phyloP scores from a whole-genome alignment of 176 grass and related monocot genomes.

The Oryza meridionalis region DNA sequence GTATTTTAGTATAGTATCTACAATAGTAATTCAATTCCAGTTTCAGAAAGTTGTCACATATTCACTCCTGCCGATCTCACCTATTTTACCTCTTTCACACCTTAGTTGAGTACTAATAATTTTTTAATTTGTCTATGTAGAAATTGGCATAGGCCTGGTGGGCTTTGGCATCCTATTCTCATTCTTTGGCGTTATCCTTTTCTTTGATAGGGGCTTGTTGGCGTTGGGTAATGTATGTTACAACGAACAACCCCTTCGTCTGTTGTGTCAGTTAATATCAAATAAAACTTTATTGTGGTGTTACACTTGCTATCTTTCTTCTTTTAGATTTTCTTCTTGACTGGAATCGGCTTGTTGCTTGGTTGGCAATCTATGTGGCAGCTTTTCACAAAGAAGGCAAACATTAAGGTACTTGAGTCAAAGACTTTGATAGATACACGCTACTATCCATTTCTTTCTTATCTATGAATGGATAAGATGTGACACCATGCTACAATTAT shows the following conservation, averaged over 20 bases:
- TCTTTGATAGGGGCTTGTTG: conserved; percentile 96
- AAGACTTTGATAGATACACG: conserved; percentile 21
- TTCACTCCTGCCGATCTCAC: conserved; percentile 18
- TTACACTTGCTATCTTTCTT: conserved; percentile 36
- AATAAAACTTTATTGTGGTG: conserved; percentile 16
- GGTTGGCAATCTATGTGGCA: conserved; percentile 82
- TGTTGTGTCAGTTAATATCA: conserved; percentile 26
- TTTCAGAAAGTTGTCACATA: conserved; percentile 26
- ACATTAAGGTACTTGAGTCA: conserved; percentile 74
- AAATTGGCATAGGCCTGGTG: conserved; percentile 88
- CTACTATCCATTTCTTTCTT: not conserved
- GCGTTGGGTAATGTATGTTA: conserved; percentile 98
- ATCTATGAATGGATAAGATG: conserved; percentile 14
- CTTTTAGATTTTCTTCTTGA: conserved; percentile 63
- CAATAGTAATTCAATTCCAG: conserved; percentile 29
- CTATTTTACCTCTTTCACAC: conserved; percentile 16
- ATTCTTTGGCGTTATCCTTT: conserved; percentile 86
- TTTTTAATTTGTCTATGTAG: conserved; percentile 54
- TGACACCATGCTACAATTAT: conserved; percentile 23
- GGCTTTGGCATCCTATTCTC: conserved; percentile 93
- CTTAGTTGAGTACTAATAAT: conserved; percentile 24
- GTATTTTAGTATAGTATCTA: conserved; percentile 9
- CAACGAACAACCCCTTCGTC: conserved; percentile 34
- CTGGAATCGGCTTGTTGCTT: conserved; percentile 60
- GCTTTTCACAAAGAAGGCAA: conserved; percentile 79